Evolutionary conservation across 768 basidiomycete genomes (phyloP).

Genomic region (Russula compacta): DNA sequence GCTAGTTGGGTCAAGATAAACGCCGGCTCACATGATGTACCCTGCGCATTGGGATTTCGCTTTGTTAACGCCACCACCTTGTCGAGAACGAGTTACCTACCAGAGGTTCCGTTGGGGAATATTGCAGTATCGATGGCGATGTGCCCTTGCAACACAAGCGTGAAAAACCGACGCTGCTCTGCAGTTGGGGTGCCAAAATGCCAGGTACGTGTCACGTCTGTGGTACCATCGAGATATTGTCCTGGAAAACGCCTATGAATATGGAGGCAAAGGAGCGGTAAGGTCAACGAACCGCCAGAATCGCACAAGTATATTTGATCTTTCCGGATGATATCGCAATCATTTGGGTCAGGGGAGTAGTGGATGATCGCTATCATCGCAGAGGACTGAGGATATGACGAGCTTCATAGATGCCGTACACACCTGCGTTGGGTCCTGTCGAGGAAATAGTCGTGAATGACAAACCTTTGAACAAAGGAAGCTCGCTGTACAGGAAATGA

Average conservation of each 20-base stretch:
- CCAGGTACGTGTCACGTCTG: constrained; percentile 87
- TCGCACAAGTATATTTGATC: constrained; percentile 80
- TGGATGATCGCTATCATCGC: constrained; percentile 73
- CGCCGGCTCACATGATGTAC: constrained; percentile 40
- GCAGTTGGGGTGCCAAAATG: constrained; percentile 83
- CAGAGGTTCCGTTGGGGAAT: constrained; percentile 76
- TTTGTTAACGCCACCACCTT: background rate
- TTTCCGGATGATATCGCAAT: constrained; percentile 65
- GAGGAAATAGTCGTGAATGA: constrained; percentile 92
- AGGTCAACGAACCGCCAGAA: constrained; percentile 54
- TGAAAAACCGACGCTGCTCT: constrained; percentile 82
- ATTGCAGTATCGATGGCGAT: constrained; percentile 81
- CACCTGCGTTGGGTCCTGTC: constrained; percentile 86
- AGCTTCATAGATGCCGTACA: constrained; percentile 20
- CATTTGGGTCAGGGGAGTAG: constrained; percentile 69
- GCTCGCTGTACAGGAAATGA: constrained; percentile 40
- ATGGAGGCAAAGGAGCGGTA: background rate
- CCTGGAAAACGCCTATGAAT: constrained; percentile 30
- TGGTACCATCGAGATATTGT: constrained; percentile 90
- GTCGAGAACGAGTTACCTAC: constrained; percentile 29
- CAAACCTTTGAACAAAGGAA: constrained; percentile 72
- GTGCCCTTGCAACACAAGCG: constrained; percentile 85
- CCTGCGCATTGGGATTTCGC: constrained; percentile 29
- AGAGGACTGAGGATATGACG: background rate
- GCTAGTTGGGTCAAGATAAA: background rate